Evolutionary conservation across 179 eudicot genomes (phyloP), one percentile per base, ranked within the genome.

Genomic region (Silene vulgaris): DNA sequence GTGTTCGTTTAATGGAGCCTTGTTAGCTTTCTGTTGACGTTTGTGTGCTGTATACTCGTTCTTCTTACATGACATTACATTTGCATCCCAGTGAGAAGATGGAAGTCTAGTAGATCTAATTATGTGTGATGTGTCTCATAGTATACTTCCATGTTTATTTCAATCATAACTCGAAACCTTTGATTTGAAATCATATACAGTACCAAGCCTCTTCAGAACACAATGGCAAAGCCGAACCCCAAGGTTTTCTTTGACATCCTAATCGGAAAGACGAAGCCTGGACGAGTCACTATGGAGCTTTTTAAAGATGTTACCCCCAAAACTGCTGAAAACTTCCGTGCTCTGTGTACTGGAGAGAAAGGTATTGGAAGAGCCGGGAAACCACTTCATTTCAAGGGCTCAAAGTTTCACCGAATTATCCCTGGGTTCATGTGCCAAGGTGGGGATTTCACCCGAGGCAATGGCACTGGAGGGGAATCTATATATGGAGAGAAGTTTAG

Each of bases 401-500:
- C 91, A 0, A 35, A 69, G 8, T 87, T 89, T 21, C 92, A 89
- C 80, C 82, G 90, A 40, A 85, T 89, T 19, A 89, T 89, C 30
- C 92, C 92, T 5, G 45, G 32, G 59, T 89, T 87, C 80, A 89
- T 89, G 92, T 87, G 92, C 76, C 92, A 89, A 73, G 92, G 90
- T 37, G 90, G 92, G 23, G 92, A 89, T 76, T 87, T 88, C 84
- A 88, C 90, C 21, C 66, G 43, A 72, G 92, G 90, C 4, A 87
- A 88, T 20, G 92, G 92, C 14, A 89, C 89, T 0, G 92, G 92
- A 26, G 92, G 92, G n/a, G 92, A 89, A 75, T 89, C 92, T 3
- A 89, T 89, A 29, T 89, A 89, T 43, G 92, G 92, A 0, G 6
- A 50, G 7, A 89, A 84, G 66, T 89, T 89, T 68, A 75, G 48